phyloP scores from a whole-genome alignment of 2,329 filamentous ascomycete genomes.

The Penicillium verrucosum region DNA sequence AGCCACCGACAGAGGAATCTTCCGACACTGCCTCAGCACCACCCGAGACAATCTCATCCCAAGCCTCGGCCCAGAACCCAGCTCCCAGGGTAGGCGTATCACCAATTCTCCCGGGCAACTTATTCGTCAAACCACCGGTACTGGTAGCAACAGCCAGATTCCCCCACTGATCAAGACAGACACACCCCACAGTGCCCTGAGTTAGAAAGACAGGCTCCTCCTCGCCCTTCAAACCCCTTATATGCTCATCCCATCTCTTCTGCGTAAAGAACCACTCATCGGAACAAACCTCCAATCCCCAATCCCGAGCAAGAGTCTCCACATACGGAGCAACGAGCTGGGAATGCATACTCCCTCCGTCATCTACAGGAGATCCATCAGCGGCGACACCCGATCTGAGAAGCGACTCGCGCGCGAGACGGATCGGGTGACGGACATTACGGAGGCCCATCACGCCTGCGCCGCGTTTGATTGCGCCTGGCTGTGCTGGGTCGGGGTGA shows the following conservation, averaged over 20 bases:
- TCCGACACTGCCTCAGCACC: neutral
- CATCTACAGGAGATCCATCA: slow-evolving; percentile 52
- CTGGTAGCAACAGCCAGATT: slow-evolving; percentile 66
- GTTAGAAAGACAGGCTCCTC: slow-evolving; percentile 49
- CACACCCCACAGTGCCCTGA: slow-evolving; percentile 80
- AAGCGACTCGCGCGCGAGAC: slow-evolving; percentile 68
- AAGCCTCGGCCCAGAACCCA: slow-evolving; percentile 88
- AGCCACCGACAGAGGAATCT: neutral
- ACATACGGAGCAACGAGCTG: slow-evolving; percentile 66
- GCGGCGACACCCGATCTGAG: slow-evolving; percentile 52
- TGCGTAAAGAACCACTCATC: slow-evolving; percentile 75
- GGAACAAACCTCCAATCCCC: slow-evolving; percentile 66
- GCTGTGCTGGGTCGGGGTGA: slow-evolving; percentile 4
- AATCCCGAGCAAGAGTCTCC: slow-evolving; percentile 61
- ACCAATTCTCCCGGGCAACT: slow-evolving; percentile 77
- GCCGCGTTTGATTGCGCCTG: slow-evolving; percentile 65
- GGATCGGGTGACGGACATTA: slow-evolving; percentile 75
- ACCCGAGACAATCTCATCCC: slow-evolving; percentile 45
- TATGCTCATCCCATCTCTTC: slow-evolving; percentile 74
- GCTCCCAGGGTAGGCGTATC: slow-evolving; percentile 82
- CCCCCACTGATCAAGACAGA: slow-evolving; percentile 74
- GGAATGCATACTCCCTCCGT: slow-evolving; percentile 53
- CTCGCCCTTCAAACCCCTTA: slow-evolving; percentile 52
- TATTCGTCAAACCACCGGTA: slow-evolving; percentile 82
- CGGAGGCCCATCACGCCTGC: slow-evolving; percentile 72